These are phyloP conservation scores for Aspergillus sclerotioniger DNA, from an alignment of 495 filamentous ascomycete species.

Conservation along the genomic window DNA sequence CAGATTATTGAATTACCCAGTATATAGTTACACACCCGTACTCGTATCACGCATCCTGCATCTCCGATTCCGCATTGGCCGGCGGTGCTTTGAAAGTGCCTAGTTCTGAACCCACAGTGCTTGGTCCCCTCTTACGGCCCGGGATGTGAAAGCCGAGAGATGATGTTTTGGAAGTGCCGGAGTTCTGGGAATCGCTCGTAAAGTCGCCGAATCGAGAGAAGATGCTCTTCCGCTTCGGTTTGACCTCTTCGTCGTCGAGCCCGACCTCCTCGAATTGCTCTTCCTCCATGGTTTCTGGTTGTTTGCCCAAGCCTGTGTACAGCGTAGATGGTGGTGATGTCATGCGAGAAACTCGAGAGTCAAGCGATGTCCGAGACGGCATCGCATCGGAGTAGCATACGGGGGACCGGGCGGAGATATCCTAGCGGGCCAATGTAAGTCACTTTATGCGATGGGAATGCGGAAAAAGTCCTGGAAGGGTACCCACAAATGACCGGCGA, in stretches of 20 bases:
- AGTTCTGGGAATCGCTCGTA: conserved; percentile 32
- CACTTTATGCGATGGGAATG: not conserved
- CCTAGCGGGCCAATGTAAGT: conserved; percentile 49
- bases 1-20: conserved; percentile 3
- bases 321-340: conserved; percentile 49
- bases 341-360: conserved; percentile 63
- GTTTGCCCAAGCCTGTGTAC: conserved; percentile 49
- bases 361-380: conserved; percentile 72
- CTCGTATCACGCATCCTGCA: conserved; percentile 20
- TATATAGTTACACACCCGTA: conserved; percentile 2
- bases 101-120: conserved; percentile 69
- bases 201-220: conserved; percentile 82
- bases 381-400: conserved; percentile 55
- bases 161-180: conserved; percentile 50
- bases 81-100: conserved; percentile 48
- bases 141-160: conserved; percentile 63
- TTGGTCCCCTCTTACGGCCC: conserved; percentile 71
- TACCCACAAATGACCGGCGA: conserved; percentile 85
- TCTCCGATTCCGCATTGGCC: conserved; percentile 29
- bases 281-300: conserved; percentile 61
- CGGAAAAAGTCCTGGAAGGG: not conserved
- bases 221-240: conserved; percentile 75
- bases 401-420: conserved; percentile 88
- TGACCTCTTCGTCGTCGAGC: conserved; percentile 73
- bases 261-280: conserved; percentile 90